Evolutionary conservation across 2,329 filamentous ascomycete genomes (phyloP).

Genomic region (Exophiala oligosperma): DNA sequence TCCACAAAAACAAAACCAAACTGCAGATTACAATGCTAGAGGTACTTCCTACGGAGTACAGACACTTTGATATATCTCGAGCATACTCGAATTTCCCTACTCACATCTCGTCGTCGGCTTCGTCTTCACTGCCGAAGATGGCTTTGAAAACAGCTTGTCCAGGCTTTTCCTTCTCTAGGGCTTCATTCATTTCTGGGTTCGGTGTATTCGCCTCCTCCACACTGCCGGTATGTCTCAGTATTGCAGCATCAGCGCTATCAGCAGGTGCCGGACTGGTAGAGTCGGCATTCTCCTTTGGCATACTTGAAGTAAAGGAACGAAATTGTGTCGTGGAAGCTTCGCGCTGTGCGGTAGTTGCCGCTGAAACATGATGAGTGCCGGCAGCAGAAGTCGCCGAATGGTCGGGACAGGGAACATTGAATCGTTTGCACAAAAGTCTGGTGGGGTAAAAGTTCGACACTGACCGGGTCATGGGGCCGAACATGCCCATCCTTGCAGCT

Average conservation of each 20-base stretch:
- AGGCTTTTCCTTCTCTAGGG: conserved; percentile 70
- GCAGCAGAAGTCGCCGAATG: conserved; percentile 29
- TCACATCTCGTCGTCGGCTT: conserved; percentile 51
- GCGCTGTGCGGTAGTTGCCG: not conserved
- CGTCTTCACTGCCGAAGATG: conserved; percentile 88
- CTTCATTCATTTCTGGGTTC: conserved; percentile 75
- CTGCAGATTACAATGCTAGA: not conserved
- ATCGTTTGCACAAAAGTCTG: conserved; percentile 87
- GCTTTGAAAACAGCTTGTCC: conserved; percentile 82
- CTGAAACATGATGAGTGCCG: conserved; percentile 35
- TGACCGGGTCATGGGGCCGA: conserved; percentile 79
- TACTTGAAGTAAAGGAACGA: conserved; percentile 34
- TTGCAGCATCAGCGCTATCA: conserved; percentile 1
- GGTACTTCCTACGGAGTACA: not conserved
- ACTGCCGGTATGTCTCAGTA: not conserved
- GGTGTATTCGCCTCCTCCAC: conserved; percentile 43
- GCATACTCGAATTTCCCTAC: too few species aligned
- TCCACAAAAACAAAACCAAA: not conserved
- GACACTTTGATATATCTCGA: too few species aligned
- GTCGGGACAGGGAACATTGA: conserved; percentile 75
- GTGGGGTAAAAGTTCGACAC: conserved; percentile 74
- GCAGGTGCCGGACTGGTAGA: not conserved
- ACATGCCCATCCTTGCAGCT: conserved; percentile 89
- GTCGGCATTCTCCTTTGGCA: conserved; percentile 29
- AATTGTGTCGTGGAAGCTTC: conserved; percentile 7